Percentiles rank a stretch among this genome's conserved stretches.
These are phyloP conservation scores for Noccaea bulbosa DNA, from an alignment of 345 rosid genomes.

Conservation along the genomic window DNA sequence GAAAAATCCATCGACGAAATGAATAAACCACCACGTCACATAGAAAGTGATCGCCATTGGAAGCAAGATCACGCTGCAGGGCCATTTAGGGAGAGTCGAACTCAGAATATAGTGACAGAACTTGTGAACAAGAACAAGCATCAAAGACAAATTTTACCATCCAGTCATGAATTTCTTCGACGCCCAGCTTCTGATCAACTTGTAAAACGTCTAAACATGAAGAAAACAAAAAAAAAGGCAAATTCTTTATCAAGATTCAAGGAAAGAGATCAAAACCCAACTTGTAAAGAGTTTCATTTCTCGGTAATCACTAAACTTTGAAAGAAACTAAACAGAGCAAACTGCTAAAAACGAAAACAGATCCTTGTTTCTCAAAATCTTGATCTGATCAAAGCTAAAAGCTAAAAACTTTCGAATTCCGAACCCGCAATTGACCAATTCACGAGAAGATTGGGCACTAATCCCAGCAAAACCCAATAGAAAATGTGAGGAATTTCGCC, in stretches of 20 bases:
- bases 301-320: not conserved
- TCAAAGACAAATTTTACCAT: conserved; percentile 54
- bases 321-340: not conserved
- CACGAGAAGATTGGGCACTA: not conserved
- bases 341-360: not conserved
- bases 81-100: conserved; percentile 35
- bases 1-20: conserved; percentile 97
- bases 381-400: conserved; percentile 14
- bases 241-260: not conserved
- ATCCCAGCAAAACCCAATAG: not conserved
- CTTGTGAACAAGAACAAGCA: conserved; percentile 10
- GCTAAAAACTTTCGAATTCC: conserved; percentile 2
- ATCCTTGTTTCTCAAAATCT: conserved; percentile 1
- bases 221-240: too few relatives aligned
- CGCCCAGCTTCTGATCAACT: conserved; percentile 95
- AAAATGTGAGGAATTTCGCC: not conserved
- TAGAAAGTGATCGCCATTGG: conserved; percentile 97
- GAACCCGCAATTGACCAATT: conserved; percentile 12
- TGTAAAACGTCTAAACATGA: conserved; percentile 70
- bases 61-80: conserved; percentile 88
- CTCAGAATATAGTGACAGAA: not conserved
- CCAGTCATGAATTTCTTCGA: conserved; percentile 99
- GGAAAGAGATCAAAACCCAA: not conserved
- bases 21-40: conserved; percentile 99
- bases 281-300: not conserved